Percentiles rank a stretch among this genome's conserved stretches.
phyloP scores from a whole-genome alignment of 2,329 filamentous ascomycete genomes.

The Venturia aucupariae region DNA sequence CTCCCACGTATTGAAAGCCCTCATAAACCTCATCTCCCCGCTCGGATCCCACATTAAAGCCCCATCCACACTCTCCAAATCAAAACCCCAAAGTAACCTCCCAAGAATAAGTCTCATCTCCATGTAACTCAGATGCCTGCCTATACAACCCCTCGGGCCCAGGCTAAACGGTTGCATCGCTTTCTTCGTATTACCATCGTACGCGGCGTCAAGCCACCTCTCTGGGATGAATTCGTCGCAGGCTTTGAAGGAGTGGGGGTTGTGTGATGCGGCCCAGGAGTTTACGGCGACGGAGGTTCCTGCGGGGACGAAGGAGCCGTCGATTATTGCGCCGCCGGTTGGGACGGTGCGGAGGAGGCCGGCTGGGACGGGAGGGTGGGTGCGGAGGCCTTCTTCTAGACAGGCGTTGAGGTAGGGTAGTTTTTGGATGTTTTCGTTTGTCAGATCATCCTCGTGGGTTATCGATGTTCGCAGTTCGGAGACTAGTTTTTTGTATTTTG shows the following conservation, averaged over 20 bases:
- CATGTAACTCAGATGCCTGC: constrained; percentile 26
- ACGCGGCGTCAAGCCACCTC: constrained; percentile 25
- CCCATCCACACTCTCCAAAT: constrained; percentile 27
- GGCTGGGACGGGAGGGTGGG: constrained; percentile 37
- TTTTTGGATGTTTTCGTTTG: constrained; percentile 10
- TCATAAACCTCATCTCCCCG: constrained; percentile 19
- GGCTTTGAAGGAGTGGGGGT: constrained; percentile 22
- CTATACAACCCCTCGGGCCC: constrained; percentile 27
- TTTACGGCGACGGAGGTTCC: constrained; percentile 21
- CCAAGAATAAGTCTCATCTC: constrained; percentile 26
- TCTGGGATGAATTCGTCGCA: constrained; percentile 29
- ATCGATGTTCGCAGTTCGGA: constrained; percentile 11
- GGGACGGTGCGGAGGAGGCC: constrained; percentile 27
- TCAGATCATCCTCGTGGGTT: constrained; percentile 14
- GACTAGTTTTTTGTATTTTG: constrained; percentile 10
- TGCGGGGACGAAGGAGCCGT: constrained; percentile 11
- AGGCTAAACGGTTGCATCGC: constrained; percentile 26
- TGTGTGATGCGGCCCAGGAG: constrained; percentile 21
- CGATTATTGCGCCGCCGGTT: constrained; percentile 13
- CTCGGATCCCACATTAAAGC: constrained; percentile 20
- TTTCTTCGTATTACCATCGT: constrained; percentile 21
- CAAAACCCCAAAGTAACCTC: constrained; percentile 27
- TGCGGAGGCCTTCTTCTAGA: constrained; percentile 37
- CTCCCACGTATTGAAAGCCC: constrained; percentile 18
- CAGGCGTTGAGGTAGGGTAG: constrained; percentile 37